phyloP scores from a whole-genome alignment of 176 grass and related monocot species.

The Thinopyrum elongatum region DNA sequence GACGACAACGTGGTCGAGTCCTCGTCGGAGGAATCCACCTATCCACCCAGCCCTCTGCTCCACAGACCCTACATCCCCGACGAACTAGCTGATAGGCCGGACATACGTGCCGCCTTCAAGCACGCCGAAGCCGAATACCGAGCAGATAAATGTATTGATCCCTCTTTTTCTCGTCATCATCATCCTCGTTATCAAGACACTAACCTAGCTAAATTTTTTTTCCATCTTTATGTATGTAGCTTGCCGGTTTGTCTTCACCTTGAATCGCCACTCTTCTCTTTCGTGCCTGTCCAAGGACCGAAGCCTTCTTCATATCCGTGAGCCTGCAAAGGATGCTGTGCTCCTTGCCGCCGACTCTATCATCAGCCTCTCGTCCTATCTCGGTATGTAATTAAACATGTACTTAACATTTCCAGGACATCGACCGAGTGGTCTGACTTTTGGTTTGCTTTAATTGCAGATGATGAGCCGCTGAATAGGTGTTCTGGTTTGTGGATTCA shows the following conservation, averaged over 20 bases:
- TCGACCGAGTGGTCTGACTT: background rate
- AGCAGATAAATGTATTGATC: background rate
- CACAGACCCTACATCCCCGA: background rate
- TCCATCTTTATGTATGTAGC: background rate
- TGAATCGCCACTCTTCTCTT: background rate
- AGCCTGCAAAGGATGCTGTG: background rate
- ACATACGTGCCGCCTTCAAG: background rate
- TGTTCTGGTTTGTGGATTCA: background rate
- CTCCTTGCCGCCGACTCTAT: background rate
- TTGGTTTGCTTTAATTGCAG: background rate
- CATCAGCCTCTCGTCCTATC: background rate
- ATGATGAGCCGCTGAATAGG: background rate
- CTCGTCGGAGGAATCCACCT: background rate
- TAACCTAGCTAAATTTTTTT: background rate
- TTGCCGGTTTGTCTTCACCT: background rate
- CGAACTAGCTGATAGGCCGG: background rate
- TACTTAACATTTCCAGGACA: background rate
- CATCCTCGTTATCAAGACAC: background rate
- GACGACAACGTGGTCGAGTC: background rate
- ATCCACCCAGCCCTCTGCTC: conserved; percentile 10
- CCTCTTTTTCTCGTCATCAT: background rate
- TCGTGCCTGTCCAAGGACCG: background rate
- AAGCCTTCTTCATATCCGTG: background rate
- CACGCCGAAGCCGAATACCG: background rate
- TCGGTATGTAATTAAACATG: background rate